A percentile compares a stretch with the other conserved stretches of the same genome.
phyloP scores from a whole-genome alignment of 805 yeast genomes.

The Torulaspora microellipsoides region DNA sequence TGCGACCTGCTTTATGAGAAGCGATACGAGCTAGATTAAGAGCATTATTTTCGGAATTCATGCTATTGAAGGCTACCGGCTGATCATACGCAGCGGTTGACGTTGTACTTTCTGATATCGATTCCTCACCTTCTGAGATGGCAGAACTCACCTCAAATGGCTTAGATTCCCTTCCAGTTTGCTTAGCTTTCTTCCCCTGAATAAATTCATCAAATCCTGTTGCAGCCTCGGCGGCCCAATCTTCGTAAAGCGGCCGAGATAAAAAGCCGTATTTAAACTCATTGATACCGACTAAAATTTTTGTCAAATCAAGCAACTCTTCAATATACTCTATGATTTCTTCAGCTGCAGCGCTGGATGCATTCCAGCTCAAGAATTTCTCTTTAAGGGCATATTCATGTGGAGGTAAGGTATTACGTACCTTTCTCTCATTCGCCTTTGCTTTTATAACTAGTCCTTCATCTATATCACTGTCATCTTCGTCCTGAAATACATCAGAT shows the following conservation, averaged over 20 bases:
- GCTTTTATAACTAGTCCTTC: constrained; percentile 12
- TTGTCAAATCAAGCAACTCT: constrained; percentile 40
- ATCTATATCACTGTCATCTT: constrained; percentile 24
- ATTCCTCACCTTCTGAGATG: constrained; percentile 11
- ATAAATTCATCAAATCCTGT: constrained; percentile 35
- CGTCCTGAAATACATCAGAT: constrained; percentile 14
- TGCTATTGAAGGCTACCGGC: constrained; percentile 13
- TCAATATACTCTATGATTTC: constrained; percentile 49
- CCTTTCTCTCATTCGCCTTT: constrained; percentile 3
- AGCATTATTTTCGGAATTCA: constrained; percentile 8
- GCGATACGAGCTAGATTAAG: constrained; percentile 30
- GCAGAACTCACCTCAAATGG: constrained; percentile 9
- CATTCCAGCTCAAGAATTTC: constrained; percentile 48
- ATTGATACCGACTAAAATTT: constrained; percentile 44
- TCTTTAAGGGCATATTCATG: constrained; percentile 35
- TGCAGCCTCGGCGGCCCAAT: constrained; percentile 41
- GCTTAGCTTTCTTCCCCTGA: constrained; percentile 9
- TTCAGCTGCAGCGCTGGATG: constrained; percentile 45
- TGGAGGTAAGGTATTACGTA: constrained; percentile 15
- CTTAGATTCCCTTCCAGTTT: background rate
- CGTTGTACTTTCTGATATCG: constrained; percentile 7
- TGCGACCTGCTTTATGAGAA: constrained; percentile 19
- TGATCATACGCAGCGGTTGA: constrained; percentile 11
- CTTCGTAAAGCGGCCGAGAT: constrained; percentile 43
- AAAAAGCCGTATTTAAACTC: constrained; percentile 49